Base-by-base conservation (phyloP, 352 stramenopile genomes). In the Globisporangium lucens region DNA sequence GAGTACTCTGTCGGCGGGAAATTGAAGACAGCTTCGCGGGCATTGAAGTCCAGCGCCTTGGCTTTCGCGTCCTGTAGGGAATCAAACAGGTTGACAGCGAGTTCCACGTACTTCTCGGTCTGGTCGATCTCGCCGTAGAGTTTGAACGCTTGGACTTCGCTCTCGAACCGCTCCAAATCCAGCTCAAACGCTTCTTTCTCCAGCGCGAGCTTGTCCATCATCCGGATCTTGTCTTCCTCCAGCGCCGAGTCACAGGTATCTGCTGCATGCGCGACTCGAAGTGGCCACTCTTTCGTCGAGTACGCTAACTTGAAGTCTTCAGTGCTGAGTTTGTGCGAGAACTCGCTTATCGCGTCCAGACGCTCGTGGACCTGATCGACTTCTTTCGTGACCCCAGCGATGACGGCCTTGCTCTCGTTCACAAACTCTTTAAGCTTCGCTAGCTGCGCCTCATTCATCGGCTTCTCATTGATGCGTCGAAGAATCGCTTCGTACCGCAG, bases 141-240 rank as follows among this genome's bases (percentile, higher is more conserved):
- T 38, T 88, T 86, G 72, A 98, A 97, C 0, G 77, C 72, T 61
- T 96, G 79, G 4, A 98, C 85, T 0, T 97, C 87, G 61, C 89
- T 82, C 62, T 98, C 87, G 65, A 98, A 98, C 2, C 79, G 76
- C 63, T 98, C 87, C 9, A 96, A n/a, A 58, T 96, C 86, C 13
- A 89, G 46, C 58, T 95, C 86, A 51, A 96, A 95, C 1, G 80
- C 75, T 41, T 96, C 90, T 69, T 98, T 98, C 70, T 98, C 91
- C 2, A 98, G 71, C 27, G 90, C 84, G 22, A 98, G 76, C 20
- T 89, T 90, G 74, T 98, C 94, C 91, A 98, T 98, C 93, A 98
- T 98, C 33, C 89, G 83, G 41, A 97, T 85, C 62, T 98, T 98
- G 68, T 97, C 91, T 71, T 96, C 87, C 59, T 97, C 91, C 1